Evolutionary conservation across 2,329 filamentous ascomycete species (phyloP).

Genomic region (Aspergillus novofumigatus): DNA sequence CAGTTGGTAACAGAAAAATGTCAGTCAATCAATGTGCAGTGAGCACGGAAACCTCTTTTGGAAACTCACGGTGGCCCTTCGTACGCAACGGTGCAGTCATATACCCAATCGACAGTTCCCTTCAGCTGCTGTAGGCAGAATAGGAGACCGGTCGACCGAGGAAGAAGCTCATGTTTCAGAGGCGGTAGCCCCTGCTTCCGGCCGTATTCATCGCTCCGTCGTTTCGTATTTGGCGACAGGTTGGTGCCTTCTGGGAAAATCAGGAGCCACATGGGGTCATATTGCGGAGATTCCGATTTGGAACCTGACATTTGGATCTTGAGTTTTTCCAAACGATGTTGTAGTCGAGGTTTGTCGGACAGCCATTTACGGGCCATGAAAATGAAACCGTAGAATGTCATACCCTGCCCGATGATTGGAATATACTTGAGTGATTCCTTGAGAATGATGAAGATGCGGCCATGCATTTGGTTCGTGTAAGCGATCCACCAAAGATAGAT

Average conservation of each 20-base stretch:
- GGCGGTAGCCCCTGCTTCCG: conserved; percentile 54
- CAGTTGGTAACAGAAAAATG: neutral
- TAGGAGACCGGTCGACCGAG: conserved; percentile 56
- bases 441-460: conserved; percentile 62
- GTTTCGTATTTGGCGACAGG: conserved; percentile 52
- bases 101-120: conserved; percentile 59
- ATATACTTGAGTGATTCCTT: conserved; percentile 63
- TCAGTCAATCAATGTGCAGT: conserved; percentile 1
- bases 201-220: conserved; percentile 54
- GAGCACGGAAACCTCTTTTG: neutral
- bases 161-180: conserved; percentile 58
- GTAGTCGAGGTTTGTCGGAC: conserved; percentile 56
- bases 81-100: conserved; percentile 87
- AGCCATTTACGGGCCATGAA: conserved; percentile 62
- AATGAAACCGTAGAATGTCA: conserved; percentile 64
- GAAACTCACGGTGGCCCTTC: conserved; percentile 80
- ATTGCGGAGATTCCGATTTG: conserved; percentile 39
- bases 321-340: conserved; percentile 54
- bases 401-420: conserved; percentile 58
- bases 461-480: conserved; percentile 62
- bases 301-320: conserved; percentile 51
- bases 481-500: conserved; percentile 65
- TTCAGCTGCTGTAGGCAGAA: conserved; percentile 59
- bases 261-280: conserved; percentile 63
- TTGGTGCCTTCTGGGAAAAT: conserved; percentile 66